phyloP scores from a whole-genome alignment of 1,284 basidiomycete species.

The Heterobasidion occidentale region DNA sequence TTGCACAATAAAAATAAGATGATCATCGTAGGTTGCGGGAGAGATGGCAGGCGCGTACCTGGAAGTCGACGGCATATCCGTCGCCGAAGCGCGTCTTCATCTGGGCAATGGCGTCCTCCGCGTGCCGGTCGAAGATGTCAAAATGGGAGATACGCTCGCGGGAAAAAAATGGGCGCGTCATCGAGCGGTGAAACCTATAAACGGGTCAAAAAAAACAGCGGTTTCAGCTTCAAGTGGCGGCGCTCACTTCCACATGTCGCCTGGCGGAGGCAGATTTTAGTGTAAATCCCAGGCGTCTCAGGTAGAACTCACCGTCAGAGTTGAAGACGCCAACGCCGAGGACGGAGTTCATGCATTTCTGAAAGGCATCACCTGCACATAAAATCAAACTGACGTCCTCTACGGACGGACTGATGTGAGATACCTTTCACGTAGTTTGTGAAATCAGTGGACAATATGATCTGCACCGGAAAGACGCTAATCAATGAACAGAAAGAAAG shows the following conservation, averaged over 20 bases:
- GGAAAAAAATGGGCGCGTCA: constrained; percentile 22
- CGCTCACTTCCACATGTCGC: constrained; percentile 22
- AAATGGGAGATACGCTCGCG: constrained; percentile 16
- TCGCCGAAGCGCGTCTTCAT: constrained; percentile 12
- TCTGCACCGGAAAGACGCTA: not conserved
- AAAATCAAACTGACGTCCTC: too few species aligned
- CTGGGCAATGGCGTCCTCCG: constrained; percentile 12
- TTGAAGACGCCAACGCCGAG: constrained; percentile 11
- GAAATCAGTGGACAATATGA: constrained; percentile 6
- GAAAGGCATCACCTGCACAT: not conserved
- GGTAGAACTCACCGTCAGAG: constrained; percentile 5
- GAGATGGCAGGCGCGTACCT: constrained; percentile 3
- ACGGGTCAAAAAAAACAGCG: not conserved
- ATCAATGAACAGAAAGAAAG: too few species aligned
- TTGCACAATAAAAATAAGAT: not conserved
- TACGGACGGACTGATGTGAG: not conserved
- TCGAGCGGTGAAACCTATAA: constrained; percentile 20
- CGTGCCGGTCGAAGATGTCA: constrained; percentile 15
- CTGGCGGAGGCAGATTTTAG: constrained; percentile 5
- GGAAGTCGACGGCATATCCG: constrained; percentile 17
- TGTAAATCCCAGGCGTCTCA: too few species aligned
- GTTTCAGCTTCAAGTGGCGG: not conserved
- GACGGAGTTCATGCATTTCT: not conserved
- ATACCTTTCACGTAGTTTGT: constrained; percentile 5
- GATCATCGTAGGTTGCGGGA: not conserved